phyloP scores from a whole-genome alignment of 208 protist species.

The Trypanosoma platydactyli region DNA sequence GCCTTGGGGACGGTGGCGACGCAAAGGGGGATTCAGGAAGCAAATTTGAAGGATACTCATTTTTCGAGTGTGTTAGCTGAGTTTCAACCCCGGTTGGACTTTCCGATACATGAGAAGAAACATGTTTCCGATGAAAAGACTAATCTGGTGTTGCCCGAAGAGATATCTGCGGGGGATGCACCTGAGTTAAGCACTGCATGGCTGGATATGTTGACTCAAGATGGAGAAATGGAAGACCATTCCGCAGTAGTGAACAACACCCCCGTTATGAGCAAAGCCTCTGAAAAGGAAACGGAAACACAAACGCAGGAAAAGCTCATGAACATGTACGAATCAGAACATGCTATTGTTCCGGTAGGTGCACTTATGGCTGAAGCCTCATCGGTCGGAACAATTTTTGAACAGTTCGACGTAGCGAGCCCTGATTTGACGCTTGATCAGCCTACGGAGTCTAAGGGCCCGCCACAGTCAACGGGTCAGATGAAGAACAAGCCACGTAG shows the following conservation, averaged over 20 bases:
- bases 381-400: slow-evolving; percentile 53
- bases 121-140: not conserved
- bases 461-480: slow-evolving; percentile 5
- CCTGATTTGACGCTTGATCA: slow-evolving; percentile 41
- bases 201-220: slow-evolving; percentile 49
- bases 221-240: slow-evolving; percentile 9
- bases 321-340: slow-evolving; percentile 70
- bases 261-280: not conserved
- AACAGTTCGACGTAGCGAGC: slow-evolving; percentile 67
- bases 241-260: not conserved
- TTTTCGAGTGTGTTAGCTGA: slow-evolving; percentile 26
- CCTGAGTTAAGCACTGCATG: slow-evolving; percentile 32
- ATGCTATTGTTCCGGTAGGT: slow-evolving; percentile 68
- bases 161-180: not conserved
- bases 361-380: slow-evolving; percentile 67
- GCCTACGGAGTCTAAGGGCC: slow-evolving; percentile 23
- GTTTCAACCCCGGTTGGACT: slow-evolving; percentile 44
- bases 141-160: slow-evolving; percentile 15
- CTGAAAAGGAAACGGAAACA: slow-evolving; percentile 1
- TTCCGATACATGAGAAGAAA: not conserved
- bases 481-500: slow-evolving; percentile 24
- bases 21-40: too few relatives aligned
- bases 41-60: slow-evolving; percentile 77
- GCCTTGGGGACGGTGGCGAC: too few relatives aligned
- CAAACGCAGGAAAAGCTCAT: slow-evolving; percentile 42